Percentiles rank a stretch among this genome's conserved stretches.
Evolutionary conservation across 192 early-diverging fungal genomes (phyloP).

Genomic region (Coemansia brasiliensis): DNA sequence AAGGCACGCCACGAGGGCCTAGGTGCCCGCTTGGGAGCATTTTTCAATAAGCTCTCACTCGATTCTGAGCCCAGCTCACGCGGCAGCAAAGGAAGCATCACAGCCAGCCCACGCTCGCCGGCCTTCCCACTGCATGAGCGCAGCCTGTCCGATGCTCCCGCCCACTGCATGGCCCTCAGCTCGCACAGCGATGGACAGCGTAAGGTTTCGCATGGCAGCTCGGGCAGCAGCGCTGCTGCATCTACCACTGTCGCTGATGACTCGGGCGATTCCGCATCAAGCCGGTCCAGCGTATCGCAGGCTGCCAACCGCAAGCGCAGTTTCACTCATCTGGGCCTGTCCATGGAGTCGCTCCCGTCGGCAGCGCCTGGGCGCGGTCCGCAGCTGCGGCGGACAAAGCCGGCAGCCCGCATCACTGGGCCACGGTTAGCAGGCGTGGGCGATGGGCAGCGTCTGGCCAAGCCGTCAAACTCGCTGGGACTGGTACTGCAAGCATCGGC

Average conservation of each 20-base stretch:
- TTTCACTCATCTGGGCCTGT: conserved; percentile 53
- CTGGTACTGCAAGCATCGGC: conserved; percentile 41
- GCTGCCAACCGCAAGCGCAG: conserved; percentile 53
- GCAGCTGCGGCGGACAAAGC: conserved; percentile 46
- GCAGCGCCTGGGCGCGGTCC: conserved; percentile 4
- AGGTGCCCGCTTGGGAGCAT: conserved; percentile 46
- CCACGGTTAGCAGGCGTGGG: conserved; percentile 19
- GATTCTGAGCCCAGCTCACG: conserved; percentile 47
- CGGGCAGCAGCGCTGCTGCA: conserved; percentile 27
- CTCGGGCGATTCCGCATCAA: conserved; percentile 15
- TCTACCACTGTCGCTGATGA: conserved; percentile 16
- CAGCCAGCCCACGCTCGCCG: conserved; percentile 11
- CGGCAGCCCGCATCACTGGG: conserved; percentile 22
- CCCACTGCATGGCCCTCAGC: neutral
- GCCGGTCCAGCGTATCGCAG: conserved; percentile 37
- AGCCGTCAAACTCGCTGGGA: conserved; percentile 49
- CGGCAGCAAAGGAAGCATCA: conserved; percentile 7
- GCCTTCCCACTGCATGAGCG: conserved; percentile 35
- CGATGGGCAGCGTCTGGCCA: conserved; percentile 22
- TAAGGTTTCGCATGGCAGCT: conserved; percentile 51
- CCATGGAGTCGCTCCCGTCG: conserved; percentile 42
- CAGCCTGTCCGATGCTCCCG: conserved; percentile 42
- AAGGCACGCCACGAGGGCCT: conserved; percentile 41
- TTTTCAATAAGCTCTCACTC: conserved; percentile 50
- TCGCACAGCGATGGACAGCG: conserved; percentile 20